Conservation (phyloP, 495 filamentous ascomycete species). For the Platismatia glauca region DNA sequence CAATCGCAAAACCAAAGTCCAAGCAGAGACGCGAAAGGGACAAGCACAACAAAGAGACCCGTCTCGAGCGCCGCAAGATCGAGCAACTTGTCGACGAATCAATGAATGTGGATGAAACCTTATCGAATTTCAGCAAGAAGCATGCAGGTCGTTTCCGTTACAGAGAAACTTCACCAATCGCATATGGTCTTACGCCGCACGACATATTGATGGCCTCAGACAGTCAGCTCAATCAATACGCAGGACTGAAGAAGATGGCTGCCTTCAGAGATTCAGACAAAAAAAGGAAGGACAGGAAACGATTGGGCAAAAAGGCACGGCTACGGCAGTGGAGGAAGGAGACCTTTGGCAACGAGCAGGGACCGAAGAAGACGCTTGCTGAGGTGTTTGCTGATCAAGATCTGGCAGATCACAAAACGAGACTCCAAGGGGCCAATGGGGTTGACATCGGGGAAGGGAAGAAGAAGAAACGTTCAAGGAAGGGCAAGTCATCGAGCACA, state of each 20-base stretch:
- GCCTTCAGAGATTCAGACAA: constrained; percentile 78
- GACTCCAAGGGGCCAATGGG: constrained; percentile 18
- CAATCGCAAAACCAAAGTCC: constrained; percentile 27
- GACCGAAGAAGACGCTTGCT: constrained; percentile 34
- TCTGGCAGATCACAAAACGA: neutral
- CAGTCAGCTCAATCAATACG: constrained; percentile 77
- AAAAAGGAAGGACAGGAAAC: constrained; percentile 80
- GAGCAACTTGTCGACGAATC: constrained; percentile 80
- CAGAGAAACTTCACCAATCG: constrained; percentile 81
- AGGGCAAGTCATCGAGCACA: constrained; percentile 26
- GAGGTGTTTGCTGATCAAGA: constrained; percentile 18
- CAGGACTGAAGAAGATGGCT: constrained; percentile 89
- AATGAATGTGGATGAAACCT: constrained; percentile 58
- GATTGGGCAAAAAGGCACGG: constrained; percentile 81
- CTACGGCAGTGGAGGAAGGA: constrained; percentile 87
- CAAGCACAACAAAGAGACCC: constrained; percentile 64
- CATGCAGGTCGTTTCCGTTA: constrained; percentile 64
- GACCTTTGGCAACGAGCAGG: constrained; percentile 71
- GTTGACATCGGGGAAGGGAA: constrained; percentile 40
- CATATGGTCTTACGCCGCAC: constrained; percentile 77
- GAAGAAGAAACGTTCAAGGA: constrained; percentile 44
- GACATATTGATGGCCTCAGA: constrained; percentile 92
- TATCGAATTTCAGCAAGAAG: constrained; percentile 48
- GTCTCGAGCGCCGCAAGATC: constrained; percentile 70
- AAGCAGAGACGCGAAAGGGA: constrained; percentile 33